These are phyloP conservation scores for Crucibulum laeve DNA, from an alignment of 768 basidiomycete genomes.

Conservation along the genomic window DNA sequence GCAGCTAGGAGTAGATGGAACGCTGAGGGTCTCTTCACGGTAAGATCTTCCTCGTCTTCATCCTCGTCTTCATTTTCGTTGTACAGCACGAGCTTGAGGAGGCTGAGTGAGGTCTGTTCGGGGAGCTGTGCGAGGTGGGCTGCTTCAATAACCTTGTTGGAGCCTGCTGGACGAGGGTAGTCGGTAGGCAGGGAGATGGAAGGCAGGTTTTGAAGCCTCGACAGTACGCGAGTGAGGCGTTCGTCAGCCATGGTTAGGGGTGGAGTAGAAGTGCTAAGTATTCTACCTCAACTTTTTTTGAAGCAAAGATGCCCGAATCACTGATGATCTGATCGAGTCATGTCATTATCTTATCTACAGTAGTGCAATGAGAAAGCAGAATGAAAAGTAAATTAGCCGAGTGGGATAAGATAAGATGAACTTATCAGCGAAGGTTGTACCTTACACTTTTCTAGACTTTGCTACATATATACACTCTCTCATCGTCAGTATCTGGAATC, in stretches of 20 bases:
- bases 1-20: conserved; percentile 93
- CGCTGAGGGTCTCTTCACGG: conserved; percentile 59
- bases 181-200: conserved; percentile 93
- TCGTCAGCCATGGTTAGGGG: conserved; percentile 32
- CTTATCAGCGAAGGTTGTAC: too few species aligned
- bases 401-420: too few species aligned
- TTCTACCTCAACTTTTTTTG: too few species aligned
- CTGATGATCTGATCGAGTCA: too few species aligned
- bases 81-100: conserved; percentile 79
- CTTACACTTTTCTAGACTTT: too few species aligned
- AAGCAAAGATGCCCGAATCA: too few species aligned
- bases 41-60: conserved; percentile 37
- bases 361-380: too few species aligned
- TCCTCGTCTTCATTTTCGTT: conserved; percentile 51
- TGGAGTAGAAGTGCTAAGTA: too few species aligned
- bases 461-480: too few species aligned
- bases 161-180: conserved; percentile 79
- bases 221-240: conserved; percentile 52
- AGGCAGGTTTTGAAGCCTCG: conserved; percentile 75
- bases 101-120: conserved; percentile 67
- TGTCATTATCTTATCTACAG: too few species aligned
- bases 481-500: too few species aligned
- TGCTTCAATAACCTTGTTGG: conserved; percentile 81
- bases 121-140: conserved; percentile 70
- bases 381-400: too few species aligned